Conservation (phyloP, 2,329 filamentous ascomycete species). For the Fusarium redolens region DNA sequence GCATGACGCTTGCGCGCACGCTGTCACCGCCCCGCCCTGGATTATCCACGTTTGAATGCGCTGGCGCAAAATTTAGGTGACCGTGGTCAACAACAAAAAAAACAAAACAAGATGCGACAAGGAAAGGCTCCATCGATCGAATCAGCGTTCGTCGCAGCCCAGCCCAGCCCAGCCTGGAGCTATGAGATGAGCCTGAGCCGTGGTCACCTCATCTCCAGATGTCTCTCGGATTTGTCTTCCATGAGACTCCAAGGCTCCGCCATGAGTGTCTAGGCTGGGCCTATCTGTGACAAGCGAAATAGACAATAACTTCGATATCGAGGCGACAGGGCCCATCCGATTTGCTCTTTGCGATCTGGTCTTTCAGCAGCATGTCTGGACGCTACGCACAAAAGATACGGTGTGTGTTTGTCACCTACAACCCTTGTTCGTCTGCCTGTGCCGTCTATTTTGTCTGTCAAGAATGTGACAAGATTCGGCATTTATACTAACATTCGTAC, state of each 20-base stretch:
- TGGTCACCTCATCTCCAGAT: slow-evolving; percentile 35
- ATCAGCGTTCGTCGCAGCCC: slow-evolving; percentile 44
- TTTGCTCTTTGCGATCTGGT: slow-evolving; percentile 27
- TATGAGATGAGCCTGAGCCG: slow-evolving; percentile 11
- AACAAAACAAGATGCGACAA: slow-evolving; percentile 43
- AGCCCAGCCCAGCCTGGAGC: slow-evolving; percentile 12
- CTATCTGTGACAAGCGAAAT: slow-evolving; percentile 35
- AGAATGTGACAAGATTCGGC: slow-evolving; percentile 34
- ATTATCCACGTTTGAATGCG: slow-evolving; percentile 45
- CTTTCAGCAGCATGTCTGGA: slow-evolving; percentile 28
- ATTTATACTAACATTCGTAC: slow-evolving; percentile 11
- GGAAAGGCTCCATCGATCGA: slow-evolving; percentile 34
- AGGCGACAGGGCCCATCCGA: slow-evolving; percentile 6
- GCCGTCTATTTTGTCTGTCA: slow-evolving; percentile 2
- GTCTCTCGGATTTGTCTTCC: slow-evolving; percentile 11
- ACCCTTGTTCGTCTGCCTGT: slow-evolving; percentile 5
- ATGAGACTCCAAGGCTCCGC: slow-evolving; percentile 14
- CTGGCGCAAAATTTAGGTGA: slow-evolving; percentile 39
- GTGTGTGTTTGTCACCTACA: slow-evolving; percentile 33
- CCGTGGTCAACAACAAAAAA: slow-evolving; percentile 40
- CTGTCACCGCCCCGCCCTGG: slow-evolving; percentile 45
- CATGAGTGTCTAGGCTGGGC: slow-evolving; percentile 4
- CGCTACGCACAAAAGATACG: slow-evolving; percentile 41
- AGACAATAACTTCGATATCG: slow-evolving; percentile 29
- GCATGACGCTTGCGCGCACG: slow-evolving; percentile 47